Base-by-base conservation (phyloP, 441 rosid genomes). In the Gossypium schwendimanii region DNA sequence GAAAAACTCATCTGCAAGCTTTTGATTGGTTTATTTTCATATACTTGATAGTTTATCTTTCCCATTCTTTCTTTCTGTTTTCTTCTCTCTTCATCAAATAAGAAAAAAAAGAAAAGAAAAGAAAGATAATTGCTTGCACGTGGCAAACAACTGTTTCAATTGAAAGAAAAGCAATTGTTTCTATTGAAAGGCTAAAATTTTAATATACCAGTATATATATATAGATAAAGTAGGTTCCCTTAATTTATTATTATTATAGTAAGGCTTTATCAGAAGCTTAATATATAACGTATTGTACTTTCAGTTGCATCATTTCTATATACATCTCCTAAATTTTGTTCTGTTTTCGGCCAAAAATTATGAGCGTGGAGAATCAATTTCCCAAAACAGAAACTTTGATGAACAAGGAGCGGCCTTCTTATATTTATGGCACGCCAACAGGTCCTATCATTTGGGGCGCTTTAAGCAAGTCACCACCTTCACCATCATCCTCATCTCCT, bases 351-450 rank as follows among this genome's bases (percentile, higher is more conserved):
- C 50, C 58, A 20, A 45, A 45, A 39, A 47, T 15, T 62, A 70
- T 60, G 70, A 73, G 61, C 50, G 78, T 79, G 87, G 87, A 81
- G 69, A 82, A 81, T 69, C 86, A 82, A 75, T 76, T 87, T 86
- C 89, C 87, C 2, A 82, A 84, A 85, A 77, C 79, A 75, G 89
- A 85, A 82, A 83, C 73, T 72, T 85, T 82, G 72, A 69, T 78
- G 79, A 79, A 69, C 78, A 87, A 84, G 80, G 79, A 77, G 79
- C 70, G 81, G 36, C 77, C 88, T 14, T 79, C 86, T 77, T 81
- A 80, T 52, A 77, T 82, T 67, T 78, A 81, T 71, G 83, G 84
- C 36, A 23, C 70, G 79, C 69, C 78, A 4, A 23, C 81, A 31
- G 77, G 81, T 84, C 87, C 89, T 58, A 61, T 76, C 73, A 63